Conservation (phyloP, 306 rosid species). For the Castanopsis chinensis region DNA sequence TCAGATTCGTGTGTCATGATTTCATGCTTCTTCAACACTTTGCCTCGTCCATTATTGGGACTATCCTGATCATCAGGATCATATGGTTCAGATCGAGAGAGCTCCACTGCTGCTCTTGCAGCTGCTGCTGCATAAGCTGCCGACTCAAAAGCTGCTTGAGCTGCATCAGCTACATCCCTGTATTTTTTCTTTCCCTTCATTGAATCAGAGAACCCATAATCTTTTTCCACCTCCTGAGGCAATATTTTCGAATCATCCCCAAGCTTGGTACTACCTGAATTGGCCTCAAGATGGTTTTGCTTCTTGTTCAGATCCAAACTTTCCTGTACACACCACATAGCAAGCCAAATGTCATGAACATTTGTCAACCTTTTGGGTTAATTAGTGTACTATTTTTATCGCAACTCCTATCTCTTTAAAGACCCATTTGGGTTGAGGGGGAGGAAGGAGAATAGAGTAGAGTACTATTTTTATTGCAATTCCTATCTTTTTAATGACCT, state of each 20-base stretch:
- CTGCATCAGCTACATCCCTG: conserved; percentile 81
- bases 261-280: conserved; percentile 22
- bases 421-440: too few species aligned
- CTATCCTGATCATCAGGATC: conserved; percentile 53
- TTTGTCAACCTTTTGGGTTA: background rate
- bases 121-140: conserved; percentile 92
- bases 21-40: conserved; percentile 18
- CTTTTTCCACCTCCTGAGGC: conserved; percentile 36
- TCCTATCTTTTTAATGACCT: too few species aligned
- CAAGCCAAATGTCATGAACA: conserved; percentile 19
- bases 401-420: background rate
- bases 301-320: conserved; percentile 28
- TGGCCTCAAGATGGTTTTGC: conserved; percentile 31
- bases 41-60: conserved; percentile 29
- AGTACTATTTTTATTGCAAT: too few species aligned
- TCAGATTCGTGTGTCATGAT: conserved; percentile 20
- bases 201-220: conserved; percentile 44
- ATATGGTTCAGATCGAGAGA: conserved; percentile 53
- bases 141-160: conserved; percentile 94
- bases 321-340: conserved; percentile 42
- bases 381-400: background rate
- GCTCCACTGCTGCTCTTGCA: conserved; percentile 82
- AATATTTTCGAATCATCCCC: conserved; percentile 22
- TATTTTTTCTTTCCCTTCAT: conserved; percentile 45
- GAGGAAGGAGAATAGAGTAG: too few species aligned